These are phyloP conservation scores for Biscogniauxia mediterranea DNA, from an alignment of 2,329 filamentous ascomycete genomes.

Conservation along the genomic window DNA sequence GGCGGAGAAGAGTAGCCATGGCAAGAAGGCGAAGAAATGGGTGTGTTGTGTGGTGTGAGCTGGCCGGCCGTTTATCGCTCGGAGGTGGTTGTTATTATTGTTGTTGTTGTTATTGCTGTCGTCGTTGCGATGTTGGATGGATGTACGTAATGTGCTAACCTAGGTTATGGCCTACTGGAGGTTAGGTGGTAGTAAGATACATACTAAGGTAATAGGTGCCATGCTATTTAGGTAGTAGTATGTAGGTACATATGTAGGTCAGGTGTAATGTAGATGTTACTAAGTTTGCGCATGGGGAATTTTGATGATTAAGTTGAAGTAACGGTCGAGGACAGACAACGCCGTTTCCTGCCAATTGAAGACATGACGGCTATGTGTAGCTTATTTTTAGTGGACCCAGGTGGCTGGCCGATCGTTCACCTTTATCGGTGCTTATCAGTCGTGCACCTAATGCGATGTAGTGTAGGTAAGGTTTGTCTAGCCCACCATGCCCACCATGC, in stretches of 20 bases:
- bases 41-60: background rate
- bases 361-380: background rate
- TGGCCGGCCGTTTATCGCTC: background rate
- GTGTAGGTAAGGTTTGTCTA: constrained; percentile 1
- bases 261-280: no score
- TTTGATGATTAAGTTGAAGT: background rate
- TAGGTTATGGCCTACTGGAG: no score
- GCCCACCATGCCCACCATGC: background rate
- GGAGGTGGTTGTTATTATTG: background rate
- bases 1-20: constrained; percentile 20
- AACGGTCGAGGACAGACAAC: background rate
- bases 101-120: no score
- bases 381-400: background rate
- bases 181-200: no score
- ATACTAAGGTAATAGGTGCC: no score
- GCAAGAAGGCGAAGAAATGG: constrained; percentile 10
- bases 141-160: no score
- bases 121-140: no score
- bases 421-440: constrained; percentile 2
- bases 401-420: no score
- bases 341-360: background rate
- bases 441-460: background rate
- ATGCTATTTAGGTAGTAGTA: background rate
- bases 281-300: background rate
- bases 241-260: background rate